Evolutionary conservation across 805 yeast species (phyloP).

Genomic region (Maudiozyma saulgeensis): DNA sequence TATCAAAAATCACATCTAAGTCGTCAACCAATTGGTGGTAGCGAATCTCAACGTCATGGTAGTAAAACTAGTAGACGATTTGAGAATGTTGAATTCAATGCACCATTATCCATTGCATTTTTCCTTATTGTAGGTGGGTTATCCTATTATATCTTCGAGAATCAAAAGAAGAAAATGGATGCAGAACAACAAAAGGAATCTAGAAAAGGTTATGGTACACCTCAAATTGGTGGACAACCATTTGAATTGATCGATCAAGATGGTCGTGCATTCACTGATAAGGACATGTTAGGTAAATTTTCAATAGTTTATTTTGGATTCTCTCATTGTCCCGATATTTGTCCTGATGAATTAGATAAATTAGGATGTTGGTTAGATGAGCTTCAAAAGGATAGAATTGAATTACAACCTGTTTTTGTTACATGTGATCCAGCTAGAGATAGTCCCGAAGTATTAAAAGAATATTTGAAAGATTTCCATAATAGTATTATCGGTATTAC

Average conservation of each 20-base stretch:
- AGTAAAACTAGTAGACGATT: slow-evolving; percentile 30
- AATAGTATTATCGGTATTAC: slow-evolving; percentile 84
- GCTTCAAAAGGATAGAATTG: slow-evolving; percentile 48
- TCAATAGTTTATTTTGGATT: slow-evolving; percentile 90
- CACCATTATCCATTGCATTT: slow-evolving; percentile 74
- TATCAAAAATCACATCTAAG: background rate
- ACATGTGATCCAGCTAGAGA: slow-evolving; percentile 98
- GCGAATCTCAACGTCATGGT: slow-evolving; percentile 16
- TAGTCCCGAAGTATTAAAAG: slow-evolving; percentile 72
- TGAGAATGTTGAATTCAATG: slow-evolving; percentile 52
- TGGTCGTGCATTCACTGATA: slow-evolving; percentile 65
- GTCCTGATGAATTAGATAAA: slow-evolving; percentile 96
- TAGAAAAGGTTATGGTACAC: slow-evolving; percentile 84
- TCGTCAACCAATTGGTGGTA: slow-evolving; percentile 52
- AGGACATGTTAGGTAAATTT: slow-evolving; percentile 69
- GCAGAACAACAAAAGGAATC: slow-evolving; percentile 73
- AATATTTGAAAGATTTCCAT: slow-evolving; percentile 82
- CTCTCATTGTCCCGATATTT: slow-evolving; percentile 95
- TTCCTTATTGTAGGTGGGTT: slow-evolving; percentile 64
- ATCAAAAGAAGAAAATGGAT: slow-evolving; percentile 67
- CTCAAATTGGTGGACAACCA: slow-evolving; percentile 91
- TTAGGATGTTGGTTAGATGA: slow-evolving; percentile 58
- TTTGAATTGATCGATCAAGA: slow-evolving; percentile 64
- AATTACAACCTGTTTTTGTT: slow-evolving; percentile 78
- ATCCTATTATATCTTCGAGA: slow-evolving; percentile 58